Evolutionary conservation across 2,329 filamentous ascomycete species (phyloP), one percentile per base, ranked within the genome.

Genomic region (Fusarium secorum): DNA sequence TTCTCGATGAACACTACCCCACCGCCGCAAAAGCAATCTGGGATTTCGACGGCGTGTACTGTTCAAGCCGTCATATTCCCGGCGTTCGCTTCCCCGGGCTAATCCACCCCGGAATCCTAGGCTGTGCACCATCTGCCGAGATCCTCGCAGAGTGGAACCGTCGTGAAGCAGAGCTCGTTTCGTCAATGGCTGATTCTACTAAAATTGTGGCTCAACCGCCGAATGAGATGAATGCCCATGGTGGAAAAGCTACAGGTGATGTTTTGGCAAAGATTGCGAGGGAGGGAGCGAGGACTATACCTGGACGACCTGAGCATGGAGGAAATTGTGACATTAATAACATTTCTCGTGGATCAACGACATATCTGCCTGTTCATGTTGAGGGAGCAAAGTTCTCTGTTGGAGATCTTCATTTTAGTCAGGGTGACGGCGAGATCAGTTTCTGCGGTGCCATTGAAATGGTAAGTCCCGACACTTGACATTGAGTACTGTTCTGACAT

Each of bases 241-340:
- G 92, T 0, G 94, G 94, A 5, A 82, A 81, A 11, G 91, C 91
- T 0, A 81, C 83, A 0, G 86, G 82, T 0, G 83, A 84, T 0
- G 76, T 93, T 33, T 90, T 87, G 71, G 85, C 86, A 41, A 93
- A 89, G 77, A 87, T 97, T 26, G 93, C 89, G 0, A 85, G 81
- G 15, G 93, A 97, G 76, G 94, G 94, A 2, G 95, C 95, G 2
- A 83, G 95, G 39, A 97, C 95, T 0, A 91, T 98, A 51, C 94
- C 94, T 0, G 91, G 94, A 4, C 85, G 94, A 0, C 93, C 94
- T 0, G 94, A 97, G 76, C 92, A 97, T 74, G 95, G 95, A 18
- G 95, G 94, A 0, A 97, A 97, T 76, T 96, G 93, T 78, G 94
- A 97, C 73, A 96, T 97, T 80, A 97, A 97, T 83, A 96, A 96